Evolutionary conservation across 192 early-diverging fungal genomes (phyloP), one percentile per base, ranked within the genome.

Genomic region (Geosiphon pyriformis): DNA sequence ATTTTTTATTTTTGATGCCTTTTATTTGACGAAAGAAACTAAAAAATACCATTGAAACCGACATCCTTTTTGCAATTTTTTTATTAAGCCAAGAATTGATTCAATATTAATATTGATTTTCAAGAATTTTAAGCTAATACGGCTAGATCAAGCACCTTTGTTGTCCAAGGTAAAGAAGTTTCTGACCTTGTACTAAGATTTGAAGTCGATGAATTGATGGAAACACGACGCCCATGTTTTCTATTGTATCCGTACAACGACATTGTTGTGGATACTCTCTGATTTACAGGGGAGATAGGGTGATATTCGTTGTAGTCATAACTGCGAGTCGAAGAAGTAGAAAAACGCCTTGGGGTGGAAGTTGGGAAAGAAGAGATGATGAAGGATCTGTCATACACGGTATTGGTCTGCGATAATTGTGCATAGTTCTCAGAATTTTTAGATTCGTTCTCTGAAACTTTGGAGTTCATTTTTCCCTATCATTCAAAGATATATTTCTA

Each of bases 11-110:
- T 33, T 23, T 15, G 12, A 29, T 27, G 31, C 32, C 3, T 22
- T 49, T 26, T 33, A 59, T 46, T 52, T 46, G 63, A 56, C 51
- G 6, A n/a, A 35, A 31, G 51, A 27, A 76, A 80, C 83, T 50
- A 82, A 82, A n/a, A n/a, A 53, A 87, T 91, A 67, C 88, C 87
- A 74, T 92, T 90, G 59, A 82, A 84, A 15, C 91, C 91, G 74
- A 92, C 90, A 70, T 92, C 89, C 58, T 75, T 64, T 52, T 52
- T 17, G 4, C 0, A 33, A 34, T 35, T 42, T 15, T n/a, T n/a
- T n/a, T n/a, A n/a, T n/a, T n/a, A n/a, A n/a, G n/a, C n/a, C n/a
- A n/a, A n/a, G n/a, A n/a, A n/a, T n/a, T n/a, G n/a, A n/a, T n/a
- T n/a, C n/a, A n/a, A n/a, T n/a, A n/a, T n/a, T n/a, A n/a, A n/a